Percentiles rank a stretch among this genome's conserved stretches.
These are phyloP conservation scores for Aethionema arabicum DNA, from an alignment of 345 rosid species.

Conservation along the genomic window DNA sequence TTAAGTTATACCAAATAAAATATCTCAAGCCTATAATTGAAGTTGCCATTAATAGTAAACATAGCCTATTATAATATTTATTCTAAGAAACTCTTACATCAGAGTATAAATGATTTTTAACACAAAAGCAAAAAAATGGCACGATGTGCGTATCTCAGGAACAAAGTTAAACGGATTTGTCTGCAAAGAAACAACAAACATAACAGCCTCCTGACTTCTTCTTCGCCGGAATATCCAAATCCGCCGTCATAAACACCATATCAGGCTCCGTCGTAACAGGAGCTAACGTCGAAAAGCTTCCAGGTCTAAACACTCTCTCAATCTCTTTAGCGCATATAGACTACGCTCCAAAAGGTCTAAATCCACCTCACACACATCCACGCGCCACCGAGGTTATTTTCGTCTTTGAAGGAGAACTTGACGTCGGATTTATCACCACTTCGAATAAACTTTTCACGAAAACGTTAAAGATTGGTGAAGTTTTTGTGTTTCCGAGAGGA, in stretches of 20 bases:
- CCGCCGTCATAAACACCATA: constrained; percentile 47
- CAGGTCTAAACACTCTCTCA: constrained; percentile 65
- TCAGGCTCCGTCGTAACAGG: constrained; percentile 52
- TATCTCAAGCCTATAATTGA: too few relatives aligned
- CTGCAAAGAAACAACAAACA: constrained; percentile 52
- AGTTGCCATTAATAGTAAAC: too few relatives aligned
- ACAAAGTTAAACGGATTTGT: constrained; percentile 56
- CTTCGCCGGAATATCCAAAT: constrained; percentile 52
- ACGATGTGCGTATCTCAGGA: constrained; percentile 34
- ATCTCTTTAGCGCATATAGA: constrained; percentile 60
- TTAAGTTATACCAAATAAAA: too few relatives aligned
- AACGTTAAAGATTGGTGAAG: constrained; percentile 52
- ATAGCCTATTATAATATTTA: too few relatives aligned
- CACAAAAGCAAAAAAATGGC: constrained; percentile 21
- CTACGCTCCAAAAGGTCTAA: constrained; percentile 52
- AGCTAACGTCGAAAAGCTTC: constrained; percentile 60
- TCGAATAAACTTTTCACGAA: constrained; percentile 52
- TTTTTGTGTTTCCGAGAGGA: constrained; percentile 61
- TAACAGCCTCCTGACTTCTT: constrained; percentile 57
- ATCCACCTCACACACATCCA: constrained; percentile 73
- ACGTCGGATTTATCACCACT: constrained; percentile 66
- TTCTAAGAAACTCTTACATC: too few relatives aligned
- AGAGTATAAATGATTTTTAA: not conserved
- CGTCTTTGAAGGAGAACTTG: constrained; percentile 58
- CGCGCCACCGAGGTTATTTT: constrained; percentile 65